Percentiles rank a stretch among this genome's conserved stretches.
Evolutionary conservation across 768 basidiomycete species (phyloP).

Genomic region (Psilocybe tampanensis): DNA sequence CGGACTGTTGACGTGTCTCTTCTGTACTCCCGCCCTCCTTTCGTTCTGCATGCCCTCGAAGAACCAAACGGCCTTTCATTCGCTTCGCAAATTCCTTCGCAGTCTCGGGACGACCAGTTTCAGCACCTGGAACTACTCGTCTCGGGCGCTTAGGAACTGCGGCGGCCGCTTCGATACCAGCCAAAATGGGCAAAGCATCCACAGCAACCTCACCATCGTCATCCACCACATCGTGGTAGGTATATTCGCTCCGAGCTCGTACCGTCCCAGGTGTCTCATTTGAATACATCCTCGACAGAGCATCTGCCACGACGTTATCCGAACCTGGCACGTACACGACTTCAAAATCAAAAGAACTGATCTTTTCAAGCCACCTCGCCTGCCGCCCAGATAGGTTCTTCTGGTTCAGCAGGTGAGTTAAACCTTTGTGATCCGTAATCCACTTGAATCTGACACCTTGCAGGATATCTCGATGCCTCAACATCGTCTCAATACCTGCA

Average conservation of each 20-base stretch:
- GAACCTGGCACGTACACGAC: slow-evolving; percentile 23
- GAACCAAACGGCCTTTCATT: background rate
- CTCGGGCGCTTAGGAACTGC: background rate
- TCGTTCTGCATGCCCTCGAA: background rate
- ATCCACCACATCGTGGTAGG: slow-evolving; percentile 11
- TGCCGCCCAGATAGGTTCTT: slow-evolving; percentile 34
- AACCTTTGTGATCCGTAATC: slow-evolving; percentile 30
- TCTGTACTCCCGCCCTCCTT: background rate
- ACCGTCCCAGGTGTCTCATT: slow-evolving; percentile 19
- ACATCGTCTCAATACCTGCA: slow-evolving; percentile 35
- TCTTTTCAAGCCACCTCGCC: slow-evolving; percentile 37
- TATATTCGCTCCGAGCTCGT: slow-evolving; percentile 8
- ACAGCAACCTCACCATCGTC: background rate
- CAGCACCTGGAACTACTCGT: background rate
- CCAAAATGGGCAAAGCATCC: background rate
- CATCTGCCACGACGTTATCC: slow-evolving; percentile 35
- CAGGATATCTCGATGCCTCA: slow-evolving; percentile 28
- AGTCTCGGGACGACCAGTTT: background rate
- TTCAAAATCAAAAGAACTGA: slow-evolving; percentile 21
- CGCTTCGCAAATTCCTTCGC: background rate
- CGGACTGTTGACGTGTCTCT: background rate
- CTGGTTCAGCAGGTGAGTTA: slow-evolving; percentile 32
- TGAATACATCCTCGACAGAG: slow-evolving; percentile 26
- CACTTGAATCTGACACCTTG: slow-evolving; percentile 30
- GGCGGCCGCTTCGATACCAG: slow-evolving; percentile 8